Base-by-base conservation (phyloP, 805 yeast species). In the Candida pseudoglaebosa region DNA sequence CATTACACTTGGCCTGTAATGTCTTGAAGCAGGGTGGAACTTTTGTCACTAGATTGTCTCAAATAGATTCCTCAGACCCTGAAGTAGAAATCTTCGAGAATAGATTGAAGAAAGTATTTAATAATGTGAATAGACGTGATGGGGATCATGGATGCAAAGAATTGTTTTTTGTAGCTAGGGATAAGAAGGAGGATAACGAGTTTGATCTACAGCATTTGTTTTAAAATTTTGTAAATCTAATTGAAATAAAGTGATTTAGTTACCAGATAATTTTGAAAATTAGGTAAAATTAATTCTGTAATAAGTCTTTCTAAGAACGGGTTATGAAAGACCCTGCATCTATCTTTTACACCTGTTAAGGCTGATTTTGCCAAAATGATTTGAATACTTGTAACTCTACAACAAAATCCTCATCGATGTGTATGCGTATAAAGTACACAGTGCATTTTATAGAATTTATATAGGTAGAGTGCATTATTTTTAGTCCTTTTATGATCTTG, bases 11-110 rank as follows among this genome's bases (percentile, higher is more conserved):
- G 13, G 46, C 57, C 9, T 59, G 67, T 34, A 52, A 51, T 1
- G 38, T 57, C 0, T 49, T 68, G 42, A 50, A 44, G 29, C 53
- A 57, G 10, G 48, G 48, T 2, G 73, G 73, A 1, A 54, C 48
- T 1, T 46, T 67, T 29, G 58, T 68, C 5, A 37, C 63, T 4
- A 46, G 71, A 33, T 39, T 68, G 18, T 39, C 57, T 7, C 31
- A 36, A 7, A 59, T 62, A 1, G 49, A 58, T 30, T 18, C 40
- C 4, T 40, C 44, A 2, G 69, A 68, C 40, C 49, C 57, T 1
- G 71, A 65, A 39, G 36, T 64, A 28, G 45, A 29, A 4, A 32
- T 64, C 3, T 49, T 65, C 9, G 44, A 49, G 10, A 33, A 41
- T 4, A 43, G 69, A 12, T 39, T 64, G 7, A 15, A 31, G 1